Base-by-base conservation (phyloP, 2,329 filamentous ascomycete genomes). In the Pseudocercospora macadamiae region DNA sequence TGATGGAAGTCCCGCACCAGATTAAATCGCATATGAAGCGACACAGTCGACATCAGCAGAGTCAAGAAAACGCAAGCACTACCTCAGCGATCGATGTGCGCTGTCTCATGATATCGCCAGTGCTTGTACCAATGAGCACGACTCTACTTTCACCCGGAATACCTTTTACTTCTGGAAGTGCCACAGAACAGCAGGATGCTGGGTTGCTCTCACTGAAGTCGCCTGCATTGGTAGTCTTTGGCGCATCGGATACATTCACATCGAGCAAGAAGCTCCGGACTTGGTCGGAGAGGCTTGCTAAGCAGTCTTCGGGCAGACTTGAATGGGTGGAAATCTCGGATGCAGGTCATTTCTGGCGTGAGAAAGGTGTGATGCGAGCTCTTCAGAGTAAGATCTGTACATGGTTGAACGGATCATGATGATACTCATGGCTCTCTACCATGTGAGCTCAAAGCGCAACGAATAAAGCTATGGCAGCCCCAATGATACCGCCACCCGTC, bases 221-320 rank as follows among this genome's bases (percentile, higher is more conserved):
- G 66, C 80, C 81, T 0, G 88, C 88, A 0, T 72, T 96, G 30
- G 86, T 85, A 0, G 74, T 96, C 0, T 96, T 87, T 69, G 93
- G 93, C 1, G 85, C 88, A 51, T 79, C 83, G 3, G 93, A 97
- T 72, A 76, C 82, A 0, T 96, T 97, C 64, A 87, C 90, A 1
- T 83, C 86, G 1, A 79, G 78, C 3, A 82, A 80, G 58, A 89
- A 85, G 72, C 78, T 93, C 65, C 81, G 83, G 9, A 75, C 79
- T 1, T 96, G 93, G 93, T 79, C 79, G 8, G 75, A 77, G 37
- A 80, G 78, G 59, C 74, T 93, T 3, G 18, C 39, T 44, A 72
- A 74, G 16, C 71, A 54, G 3, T 70, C 68, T 3, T 36, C 64
- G 7, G 65, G 57, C 3, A 55, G 60, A 8, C 81, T 83, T 59